phyloP scores from a whole-genome alignment of 768 basidiomycete genomes.

The Tulasnella sp. region DNA sequence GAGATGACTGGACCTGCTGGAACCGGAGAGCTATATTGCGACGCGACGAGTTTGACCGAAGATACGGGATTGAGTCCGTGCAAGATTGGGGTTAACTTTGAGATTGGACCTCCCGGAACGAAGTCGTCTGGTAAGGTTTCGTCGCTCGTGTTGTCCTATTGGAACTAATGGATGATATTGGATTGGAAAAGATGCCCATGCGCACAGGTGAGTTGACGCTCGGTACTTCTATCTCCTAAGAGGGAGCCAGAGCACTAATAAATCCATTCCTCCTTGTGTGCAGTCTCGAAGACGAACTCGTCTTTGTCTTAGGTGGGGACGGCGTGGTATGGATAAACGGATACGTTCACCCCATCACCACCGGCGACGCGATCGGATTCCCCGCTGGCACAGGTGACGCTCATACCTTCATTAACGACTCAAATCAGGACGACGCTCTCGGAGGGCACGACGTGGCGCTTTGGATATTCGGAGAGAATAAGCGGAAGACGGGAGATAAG shows the following conservation, averaged over 20 bases:
- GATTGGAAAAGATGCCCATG: constrained; percentile 21
- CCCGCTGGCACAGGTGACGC: constrained; percentile 31
- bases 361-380: constrained; percentile 30
- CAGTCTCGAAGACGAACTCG: constrained; percentile 30
- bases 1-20: constrained; percentile 26
- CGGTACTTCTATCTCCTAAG: too few species aligned
- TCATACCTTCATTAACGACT: constrained; percentile 32
- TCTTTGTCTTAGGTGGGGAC: constrained; percentile 28
- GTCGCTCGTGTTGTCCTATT: background rate
- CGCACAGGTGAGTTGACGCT: constrained; percentile 10
- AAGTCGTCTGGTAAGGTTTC: constrained; percentile 29
- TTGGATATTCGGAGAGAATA: constrained; percentile 31
- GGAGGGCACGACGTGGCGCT: constrained; percentile 29
- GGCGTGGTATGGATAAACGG: constrained; percentile 32
- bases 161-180: background rate
- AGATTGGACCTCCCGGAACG: constrained; percentile 29
- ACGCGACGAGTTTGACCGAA: constrained; percentile 30
- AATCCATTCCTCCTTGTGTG: background rate
- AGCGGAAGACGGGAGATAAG: constrained; percentile 26
- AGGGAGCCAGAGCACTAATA: background rate
- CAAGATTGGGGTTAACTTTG: constrained; percentile 30
- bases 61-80: constrained; percentile 28
- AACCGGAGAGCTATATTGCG: constrained; percentile 29
- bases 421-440: constrained; percentile 24
- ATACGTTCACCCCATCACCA: constrained; percentile 23